phyloP scores from a whole-genome alignment of 768 basidiomycete genomes.

The Boletus bicolor region DNA sequence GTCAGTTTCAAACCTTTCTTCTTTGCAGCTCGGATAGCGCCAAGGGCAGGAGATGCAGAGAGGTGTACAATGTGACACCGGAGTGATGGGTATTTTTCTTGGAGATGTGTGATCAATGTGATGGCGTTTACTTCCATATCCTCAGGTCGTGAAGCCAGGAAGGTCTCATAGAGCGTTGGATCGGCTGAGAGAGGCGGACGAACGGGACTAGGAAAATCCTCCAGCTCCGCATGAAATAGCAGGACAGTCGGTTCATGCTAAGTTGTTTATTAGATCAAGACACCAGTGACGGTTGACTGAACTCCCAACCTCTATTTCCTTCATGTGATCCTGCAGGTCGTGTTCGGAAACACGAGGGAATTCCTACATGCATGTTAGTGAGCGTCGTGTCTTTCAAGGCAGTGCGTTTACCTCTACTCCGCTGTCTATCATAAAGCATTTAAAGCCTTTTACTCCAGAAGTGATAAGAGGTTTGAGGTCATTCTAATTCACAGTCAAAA shows the following conservation, averaged over 20 bases:
- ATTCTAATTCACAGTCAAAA: conserved; percentile 38
- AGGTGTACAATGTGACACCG: conserved; percentile 95
- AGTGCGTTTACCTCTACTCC: conserved; percentile 74
- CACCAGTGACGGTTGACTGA: not conserved
- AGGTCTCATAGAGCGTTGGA: conserved; percentile 69
- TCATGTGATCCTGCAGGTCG: conserved; percentile 71
- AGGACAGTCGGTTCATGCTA: conserved; percentile 71
- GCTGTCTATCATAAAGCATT: conserved; percentile 94
- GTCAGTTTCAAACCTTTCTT: conserved; percentile 66
- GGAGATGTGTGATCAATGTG: conserved; percentile 65
- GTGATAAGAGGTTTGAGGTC: conserved; percentile 73
- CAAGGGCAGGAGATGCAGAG: conserved; percentile 80
- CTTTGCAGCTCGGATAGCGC: conserved; percentile 67
- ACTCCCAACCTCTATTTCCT: conserved; percentile 58
- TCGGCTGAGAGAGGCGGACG: conserved; percentile 31
- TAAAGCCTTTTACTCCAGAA: conserved; percentile 91
- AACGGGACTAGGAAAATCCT: conserved; percentile 25
- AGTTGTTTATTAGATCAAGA: conserved; percentile 6
- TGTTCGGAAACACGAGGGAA: conserved; percentile 81
- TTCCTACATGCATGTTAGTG: conserved; percentile 52
- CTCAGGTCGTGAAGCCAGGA: conserved; percentile 81
- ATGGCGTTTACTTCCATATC: conserved; percentile 81
- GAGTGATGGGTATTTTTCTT: conserved; percentile 57
- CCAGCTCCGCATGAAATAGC: conserved; percentile 92
- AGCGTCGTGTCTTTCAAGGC: conserved; percentile 1